A percentile compares a stretch with the other conserved stretches of the same genome.
phyloP scores from a whole-genome alignment of 2,329 filamentous ascomycete species.

The Epichloe typhina region DNA sequence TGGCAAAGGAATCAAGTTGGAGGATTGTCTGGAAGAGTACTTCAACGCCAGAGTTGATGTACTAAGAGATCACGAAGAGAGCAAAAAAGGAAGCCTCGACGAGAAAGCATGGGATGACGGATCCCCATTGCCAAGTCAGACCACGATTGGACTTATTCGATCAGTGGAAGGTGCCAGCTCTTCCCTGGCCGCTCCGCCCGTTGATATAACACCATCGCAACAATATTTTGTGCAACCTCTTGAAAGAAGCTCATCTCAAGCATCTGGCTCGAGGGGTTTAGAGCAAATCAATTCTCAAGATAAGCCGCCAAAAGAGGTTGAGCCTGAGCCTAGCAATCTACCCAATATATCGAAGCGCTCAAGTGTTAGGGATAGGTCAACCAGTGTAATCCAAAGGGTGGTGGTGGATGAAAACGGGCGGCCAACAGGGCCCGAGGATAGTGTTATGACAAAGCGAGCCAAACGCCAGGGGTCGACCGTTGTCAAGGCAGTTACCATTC shows the following conservation, averaged over 20 bases:
- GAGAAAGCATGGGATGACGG: constrained; percentile 14
- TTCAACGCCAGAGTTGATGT: constrained; percentile 94
- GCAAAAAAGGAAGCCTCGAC: constrained; percentile 29
- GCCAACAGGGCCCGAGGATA: constrained; percentile 27
- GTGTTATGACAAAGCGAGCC: constrained; percentile 28
- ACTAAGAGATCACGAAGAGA: constrained; percentile 52
- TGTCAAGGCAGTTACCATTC: constrained; percentile 79
- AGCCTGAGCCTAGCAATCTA: not conserved
- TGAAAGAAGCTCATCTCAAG: not conserved
- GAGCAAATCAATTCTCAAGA: not conserved
- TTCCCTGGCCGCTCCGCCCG: constrained; percentile 23
- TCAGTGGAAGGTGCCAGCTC: constrained; percentile 19
- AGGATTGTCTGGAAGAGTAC: constrained; percentile 85
- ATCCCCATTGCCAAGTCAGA: constrained; percentile 16
- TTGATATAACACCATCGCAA: constrained; percentile 14
- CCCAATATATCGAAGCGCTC: constrained; percentile 6
- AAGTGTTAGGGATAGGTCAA: constrained; percentile 32
- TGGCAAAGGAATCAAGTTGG: constrained; percentile 60
- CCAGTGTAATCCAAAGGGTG: constrained; percentile 49
- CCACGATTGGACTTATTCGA: constrained; percentile 22
- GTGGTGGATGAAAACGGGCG: constrained; percentile 38
- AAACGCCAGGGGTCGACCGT: constrained; percentile 34
- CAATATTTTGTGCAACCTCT: not conserved
- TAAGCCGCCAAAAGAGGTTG: not conserved
- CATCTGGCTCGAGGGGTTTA: not conserved